Percentiles rank a stretch among this genome's conserved stretches.
Evolutionary conservation across 106 monocot genomes (phyloP).

Genomic region (Amphibolis antarctica): DNA sequence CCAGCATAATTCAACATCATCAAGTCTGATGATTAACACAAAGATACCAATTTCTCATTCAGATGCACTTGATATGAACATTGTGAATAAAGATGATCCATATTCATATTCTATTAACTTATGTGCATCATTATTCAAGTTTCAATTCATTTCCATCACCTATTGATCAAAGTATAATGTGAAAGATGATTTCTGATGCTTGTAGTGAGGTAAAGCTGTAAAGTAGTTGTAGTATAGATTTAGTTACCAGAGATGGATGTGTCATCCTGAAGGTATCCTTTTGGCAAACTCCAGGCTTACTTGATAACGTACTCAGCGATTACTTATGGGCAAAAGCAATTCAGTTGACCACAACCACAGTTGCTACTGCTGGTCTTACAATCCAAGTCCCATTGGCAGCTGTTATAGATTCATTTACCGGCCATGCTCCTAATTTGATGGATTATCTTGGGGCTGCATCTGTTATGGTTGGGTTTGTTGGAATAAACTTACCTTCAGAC

Average conservation of each 20-base stretch:
- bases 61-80: no score
- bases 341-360: constrained; percentile 76
- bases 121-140: no score
- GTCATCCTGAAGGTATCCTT: not conserved
- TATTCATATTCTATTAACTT: no score
- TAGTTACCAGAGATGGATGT: not conserved
- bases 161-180: not conserved
- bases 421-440: constrained; percentile 61
- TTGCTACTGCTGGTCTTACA: constrained; percentile 92
- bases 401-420: constrained; percentile 65
- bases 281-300: constrained; percentile 36
- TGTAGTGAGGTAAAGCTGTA: no score
- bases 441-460: constrained; percentile 61
- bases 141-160: no score
- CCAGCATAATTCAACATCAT: no score
- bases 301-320: constrained; percentile 89
- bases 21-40: no score
- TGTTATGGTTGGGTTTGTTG: constrained; percentile 74
- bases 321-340: constrained; percentile 94
- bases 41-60: no score
- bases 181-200: not conserved
- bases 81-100: no score
- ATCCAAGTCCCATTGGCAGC: constrained; percentile 95
- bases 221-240: no score
- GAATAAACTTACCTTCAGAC: constrained; percentile 57